Conservation (phyloP, 2,329 filamentous ascomycete species). For the Hymenoscyphus fructigenus region DNA sequence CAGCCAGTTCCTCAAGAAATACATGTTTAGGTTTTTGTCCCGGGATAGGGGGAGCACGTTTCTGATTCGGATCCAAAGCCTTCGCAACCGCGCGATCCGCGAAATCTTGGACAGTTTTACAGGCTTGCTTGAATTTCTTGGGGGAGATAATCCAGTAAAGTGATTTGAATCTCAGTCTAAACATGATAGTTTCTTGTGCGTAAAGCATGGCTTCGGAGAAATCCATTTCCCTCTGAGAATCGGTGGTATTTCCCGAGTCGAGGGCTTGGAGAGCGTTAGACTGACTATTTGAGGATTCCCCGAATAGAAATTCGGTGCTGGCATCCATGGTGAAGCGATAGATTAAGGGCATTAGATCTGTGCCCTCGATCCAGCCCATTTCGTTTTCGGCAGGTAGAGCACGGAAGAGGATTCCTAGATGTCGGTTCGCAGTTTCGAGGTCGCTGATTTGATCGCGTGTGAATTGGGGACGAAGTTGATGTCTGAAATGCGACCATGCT, state of each 20-base stretch:
- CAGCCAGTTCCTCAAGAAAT: constrained; percentile 50
- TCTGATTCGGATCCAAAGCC: constrained; percentile 26
- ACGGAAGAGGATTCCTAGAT: constrained; percentile 47
- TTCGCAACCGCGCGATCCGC: constrained; percentile 30
- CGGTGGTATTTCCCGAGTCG: constrained; percentile 21
- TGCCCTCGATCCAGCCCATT: constrained; percentile 36
- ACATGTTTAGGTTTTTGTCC: constrained; percentile 37
- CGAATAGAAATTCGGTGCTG: constrained; percentile 58
- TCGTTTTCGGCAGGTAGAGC: constrained; percentile 23
- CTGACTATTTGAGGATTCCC: constrained; percentile 48
- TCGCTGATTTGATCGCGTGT: constrained; percentile 36
- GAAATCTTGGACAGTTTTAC: constrained; percentile 29
- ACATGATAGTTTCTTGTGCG: constrained; percentile 37
- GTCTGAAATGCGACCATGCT: constrained; percentile 40
- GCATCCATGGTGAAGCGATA: constrained; percentile 58
- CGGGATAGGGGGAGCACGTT: constrained; percentile 32
- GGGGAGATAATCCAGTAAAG: constrained; percentile 32
- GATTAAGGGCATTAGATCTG: constrained; percentile 58
- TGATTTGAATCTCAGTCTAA: constrained; percentile 32
- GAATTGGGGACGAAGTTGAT: constrained; percentile 41
- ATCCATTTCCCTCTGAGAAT: constrained; percentile 30
- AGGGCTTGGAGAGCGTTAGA: constrained; percentile 41
- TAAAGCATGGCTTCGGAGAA: constrained; percentile 42
- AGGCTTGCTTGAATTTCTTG: constrained; percentile 34
- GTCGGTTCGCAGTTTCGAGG: constrained; percentile 44